Conservation (phyloP, 1,284 basidiomycete species). For the Lignosus rhinocerotis region DNA sequence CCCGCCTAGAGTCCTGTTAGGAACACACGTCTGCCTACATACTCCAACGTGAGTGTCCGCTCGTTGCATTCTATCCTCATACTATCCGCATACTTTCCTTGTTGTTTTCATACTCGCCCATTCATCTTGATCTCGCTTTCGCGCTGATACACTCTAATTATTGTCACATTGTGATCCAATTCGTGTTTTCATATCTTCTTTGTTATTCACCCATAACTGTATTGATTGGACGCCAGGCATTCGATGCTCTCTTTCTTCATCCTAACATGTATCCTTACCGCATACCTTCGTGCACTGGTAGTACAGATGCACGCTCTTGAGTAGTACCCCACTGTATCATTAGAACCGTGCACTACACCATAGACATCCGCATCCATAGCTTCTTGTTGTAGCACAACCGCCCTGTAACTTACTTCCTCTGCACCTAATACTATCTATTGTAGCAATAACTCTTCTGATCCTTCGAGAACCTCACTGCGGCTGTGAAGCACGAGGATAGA, state of each 20-base stretch:
- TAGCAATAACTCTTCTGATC: constrained; percentile 2
- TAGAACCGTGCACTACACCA: constrained; percentile 14
- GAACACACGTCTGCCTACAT: constrained; percentile 1
- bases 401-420: constrained; percentile 7
- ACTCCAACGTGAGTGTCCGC: not conserved
- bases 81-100: not conserved
- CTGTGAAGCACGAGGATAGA: not conserved
- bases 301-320: constrained; percentile 4
- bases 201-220: constrained; percentile 6
- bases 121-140: not conserved
- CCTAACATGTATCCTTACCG: constrained; percentile 13
- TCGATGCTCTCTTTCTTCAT: constrained; percentile 1
- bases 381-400: constrained; percentile 13
- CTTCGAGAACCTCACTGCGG: not conserved
- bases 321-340: constrained; percentile 22
- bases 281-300: constrained; percentile 4
- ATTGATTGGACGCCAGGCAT: constrained; percentile 14
- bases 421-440: constrained; percentile 14
- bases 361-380: constrained; percentile 8
- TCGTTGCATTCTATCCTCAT: not conserved
- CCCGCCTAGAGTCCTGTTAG: constrained; percentile 32
- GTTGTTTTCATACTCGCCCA: not conserved
- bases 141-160: constrained; percentile 13
- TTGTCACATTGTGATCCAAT: not conserved
- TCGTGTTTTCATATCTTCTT: not conserved